Evolutionary conservation across 2,329 filamentous ascomycete genomes (phyloP), one percentile per base, ranked within the genome.

Genomic region (Trichoderma sp.): DNA sequence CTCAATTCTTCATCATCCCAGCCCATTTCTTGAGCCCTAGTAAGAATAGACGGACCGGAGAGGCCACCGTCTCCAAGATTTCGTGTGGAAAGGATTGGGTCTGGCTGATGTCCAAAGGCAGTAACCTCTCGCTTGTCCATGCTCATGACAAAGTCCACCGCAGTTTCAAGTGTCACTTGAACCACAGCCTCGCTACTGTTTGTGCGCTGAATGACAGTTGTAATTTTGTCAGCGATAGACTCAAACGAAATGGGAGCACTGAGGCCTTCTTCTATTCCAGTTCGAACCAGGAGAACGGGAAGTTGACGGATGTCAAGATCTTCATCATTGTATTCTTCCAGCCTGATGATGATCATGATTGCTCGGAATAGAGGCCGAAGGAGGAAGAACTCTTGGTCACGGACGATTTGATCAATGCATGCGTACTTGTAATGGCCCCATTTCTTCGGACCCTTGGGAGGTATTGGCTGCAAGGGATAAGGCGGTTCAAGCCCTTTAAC

Each of bases 161-260:
- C 33, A 41, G 35, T 18, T 16, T 50, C 33, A 31, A 66, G 64
- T 50, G n/a, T 41, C 33, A 50, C 41, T 50, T 45, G 64, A 27
- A 45, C n/a, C 11, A 66, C 33, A 66, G 33, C 33, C 21, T 66
- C 33, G 18, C 29, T 21, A 62, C 12, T 62, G 0, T 21, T 21
- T 2, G 59, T 33, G 59, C 59, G 29, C 29, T n/a, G 59, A 62
- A 62, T 6, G 29, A 21, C 29, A 1, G 3, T 62, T 18, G 5
- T 33, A 16, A 66, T 50, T 41, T 53, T 72, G 35, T 60, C n/a
- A 12, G 60, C 14, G 8, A 78, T 75, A 5, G 68, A 63, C n/a
- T 72, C 74, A 33, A 78, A 78, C 4, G 11, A 64, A 11, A 76
- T 31, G 0, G 50, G 69, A 1, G 66, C 59, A 4, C 76, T 78